These are phyloP conservation scores for Plasmodium gaboni DNA, from an alignment of 169 alveolate species.

Conservation along the genomic window DNA sequence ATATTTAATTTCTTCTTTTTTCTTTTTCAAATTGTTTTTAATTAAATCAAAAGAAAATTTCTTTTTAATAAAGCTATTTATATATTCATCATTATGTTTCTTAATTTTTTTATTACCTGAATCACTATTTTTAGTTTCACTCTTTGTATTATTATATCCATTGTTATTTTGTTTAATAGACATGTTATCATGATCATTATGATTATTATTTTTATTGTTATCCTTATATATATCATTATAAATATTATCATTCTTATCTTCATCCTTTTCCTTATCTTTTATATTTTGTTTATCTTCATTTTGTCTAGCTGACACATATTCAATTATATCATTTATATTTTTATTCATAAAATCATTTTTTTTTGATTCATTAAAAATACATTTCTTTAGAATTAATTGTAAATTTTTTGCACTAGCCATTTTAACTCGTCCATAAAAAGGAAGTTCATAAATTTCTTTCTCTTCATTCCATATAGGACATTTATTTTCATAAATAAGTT, in stretches of 20 bases:
- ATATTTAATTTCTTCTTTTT: conserved; percentile 29
- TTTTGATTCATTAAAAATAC: conserved; percentile 28
- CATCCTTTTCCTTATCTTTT: neutral
- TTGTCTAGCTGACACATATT: conserved; percentile 24
- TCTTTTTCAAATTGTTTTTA: conserved; percentile 52
- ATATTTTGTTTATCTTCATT: neutral
- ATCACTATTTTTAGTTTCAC: conserved; percentile 7
- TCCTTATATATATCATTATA: neutral
- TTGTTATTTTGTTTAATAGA: neutral
- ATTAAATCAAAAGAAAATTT: conserved; percentile 77
- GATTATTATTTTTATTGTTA: neutral
- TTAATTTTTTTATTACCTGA: too few species aligned
- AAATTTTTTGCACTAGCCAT: conserved; percentile 84
- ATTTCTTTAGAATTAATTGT: conserved; percentile 79
- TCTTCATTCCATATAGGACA: conserved; percentile 82
- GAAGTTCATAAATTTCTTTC: conserved; percentile 81
- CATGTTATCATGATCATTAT: neutral
- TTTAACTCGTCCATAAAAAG: conserved; percentile 83
- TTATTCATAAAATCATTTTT: conserved; percentile 28
- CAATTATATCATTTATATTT: conserved; percentile 71
- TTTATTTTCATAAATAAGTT: conserved; percentile 74
- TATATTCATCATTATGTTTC: too few species aligned
- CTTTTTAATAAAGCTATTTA: conserved; percentile 27
- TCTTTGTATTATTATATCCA: neutral
- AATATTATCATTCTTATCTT: neutral